Evolutionary conservation across 768 basidiomycete species (phyloP), one percentile per base, ranked within the genome.

Genomic region (Suillus fuscotomentosus): DNA sequence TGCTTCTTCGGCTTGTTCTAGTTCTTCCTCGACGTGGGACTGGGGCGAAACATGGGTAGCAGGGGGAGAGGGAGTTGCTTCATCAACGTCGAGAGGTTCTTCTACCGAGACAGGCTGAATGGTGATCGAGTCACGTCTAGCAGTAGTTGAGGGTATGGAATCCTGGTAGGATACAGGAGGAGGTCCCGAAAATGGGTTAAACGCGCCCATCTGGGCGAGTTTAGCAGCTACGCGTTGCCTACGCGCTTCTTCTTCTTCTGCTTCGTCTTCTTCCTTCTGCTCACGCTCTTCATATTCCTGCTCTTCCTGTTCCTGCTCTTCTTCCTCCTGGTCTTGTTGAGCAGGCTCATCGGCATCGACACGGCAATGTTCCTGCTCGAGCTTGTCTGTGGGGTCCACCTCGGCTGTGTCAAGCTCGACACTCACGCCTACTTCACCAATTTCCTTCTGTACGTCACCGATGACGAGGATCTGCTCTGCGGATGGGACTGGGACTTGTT

Each of bases 151-250:
- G 9, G 61, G 24, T 27, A 27, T 59, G n/a, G 56, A 45, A 7
- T 57, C 55, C 64, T 62, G 73, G 15, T 68, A 71, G 5, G 66
- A 60, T 38, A 68, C 15, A 10, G 69, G 71, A 31, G 78, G 75
- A 36, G 71, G 79, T 15, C 78, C 75, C 9, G 79, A 76, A 61
- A 88, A 81, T 3, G 88, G 85, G 68, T 88, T 80, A 77, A 82
- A 76, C 67, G 84, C 83, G 17, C 89, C 90, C 78, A 86, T 86
- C 74, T 86, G 84, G 8, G 87, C 86, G 43, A 86, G 70, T 24
- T 76, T 79, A 65, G 86, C 88, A 27, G 88, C 84, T 24, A 91
- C 83, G 60, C 84, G 85, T 65, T 81, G 82, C 48, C 82, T 81
- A 42, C 85, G 82, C 2, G 81, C 77, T 65, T 78, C 83, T 66